Conservation (phyloP, 2,329 filamentous ascomycete species). For the Pochonia chlamydosporia region DNA sequence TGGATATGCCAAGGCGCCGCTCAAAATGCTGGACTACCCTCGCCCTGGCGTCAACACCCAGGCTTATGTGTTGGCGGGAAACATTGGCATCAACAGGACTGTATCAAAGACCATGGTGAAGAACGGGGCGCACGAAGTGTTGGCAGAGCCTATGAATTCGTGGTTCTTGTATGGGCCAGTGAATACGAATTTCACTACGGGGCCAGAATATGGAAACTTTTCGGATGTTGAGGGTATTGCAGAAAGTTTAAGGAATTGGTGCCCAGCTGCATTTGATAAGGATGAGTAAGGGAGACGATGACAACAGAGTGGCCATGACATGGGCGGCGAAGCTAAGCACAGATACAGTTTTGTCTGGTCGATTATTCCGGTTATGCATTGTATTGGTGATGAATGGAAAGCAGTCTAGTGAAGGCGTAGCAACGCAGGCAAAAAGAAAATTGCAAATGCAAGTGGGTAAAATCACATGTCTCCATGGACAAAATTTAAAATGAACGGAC, state of each 20-base stretch:
- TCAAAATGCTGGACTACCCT: constrained; percentile 28
- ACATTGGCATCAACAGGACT: constrained; percentile 26
- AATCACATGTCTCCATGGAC: too few species aligned
- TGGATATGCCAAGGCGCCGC: constrained; percentile 33
- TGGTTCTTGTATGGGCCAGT: constrained; percentile 36
- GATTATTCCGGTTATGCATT: too few species aligned
- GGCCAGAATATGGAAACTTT: constrained; percentile 14
- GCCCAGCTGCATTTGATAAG: constrained; percentile 1
- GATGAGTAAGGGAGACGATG: background rate
- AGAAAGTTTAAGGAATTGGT: constrained; percentile 1
- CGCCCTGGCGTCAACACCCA: constrained; percentile 10
- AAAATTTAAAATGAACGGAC: too few species aligned
- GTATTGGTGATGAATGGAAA: too few species aligned
- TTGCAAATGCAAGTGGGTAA: too few species aligned
- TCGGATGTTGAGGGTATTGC: constrained; percentile 16
- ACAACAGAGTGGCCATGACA: too few species aligned
- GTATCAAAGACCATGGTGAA: constrained; percentile 3
- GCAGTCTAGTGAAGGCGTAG: too few species aligned
- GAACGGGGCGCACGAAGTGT: constrained; percentile 14
- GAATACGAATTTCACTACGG: constrained; percentile 16
- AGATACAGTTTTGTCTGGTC: too few species aligned
- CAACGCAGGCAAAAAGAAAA: too few species aligned
- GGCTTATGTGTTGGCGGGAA: constrained; percentile 33
- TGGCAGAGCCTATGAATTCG: constrained; percentile 28
- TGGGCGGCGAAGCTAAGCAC: too few species aligned